Base-by-base conservation (phyloP, 177 flowering plant genomes). In the Vitis hybrid region DNA sequence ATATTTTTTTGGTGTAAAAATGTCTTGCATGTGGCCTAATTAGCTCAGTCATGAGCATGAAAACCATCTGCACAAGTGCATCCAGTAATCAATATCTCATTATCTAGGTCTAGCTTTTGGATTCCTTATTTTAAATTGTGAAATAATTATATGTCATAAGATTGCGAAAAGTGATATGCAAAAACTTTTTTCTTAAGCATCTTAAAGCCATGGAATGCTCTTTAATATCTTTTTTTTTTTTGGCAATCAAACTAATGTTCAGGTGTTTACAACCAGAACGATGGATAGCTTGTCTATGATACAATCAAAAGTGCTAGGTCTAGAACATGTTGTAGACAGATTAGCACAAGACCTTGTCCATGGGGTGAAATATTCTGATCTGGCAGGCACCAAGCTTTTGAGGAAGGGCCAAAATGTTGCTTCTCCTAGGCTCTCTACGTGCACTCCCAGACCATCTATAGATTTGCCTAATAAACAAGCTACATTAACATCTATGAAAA, bases 381-480 rank as follows among this genome's bases (percentile, higher is more conserved):
- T 66, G 59, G 77, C 58, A 18, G 76, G 65, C 76, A 70, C 86
- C 12, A 86, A 72, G 77, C 39, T 73, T 52, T 55, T 76, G 61
- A 90, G 81, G 73, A 82, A 76, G 62, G 78, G 65, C 71, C 78
- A 79, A 49, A 72, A 73, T 70, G 70, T 78, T 51, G 68, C 76
- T 61, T 89, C 96, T 62, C 90, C 97, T 57, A 77, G 87, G 65
- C 72, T 80, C 65, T 91, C 96, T 29, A 79, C 80, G 20, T 82
- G 78, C 84, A 88, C 90, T 60, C 87, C 92, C 16, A 83, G 96
- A 81, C 80, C 90, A 68, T 89, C 96, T 57, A 65, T 84, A 10
- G 93, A 89, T 56, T 72, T 78, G 45, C 72, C 62, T 20, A 79
- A 66, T 55, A 75, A 79, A 76, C 84, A 70, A 16, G 57, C 85